Percentiles rank a stretch among this genome's conserved stretches.
phyloP scores from a whole-genome alignment of 1,139 yeast species.

The Suhomyces atakaporum region DNA sequence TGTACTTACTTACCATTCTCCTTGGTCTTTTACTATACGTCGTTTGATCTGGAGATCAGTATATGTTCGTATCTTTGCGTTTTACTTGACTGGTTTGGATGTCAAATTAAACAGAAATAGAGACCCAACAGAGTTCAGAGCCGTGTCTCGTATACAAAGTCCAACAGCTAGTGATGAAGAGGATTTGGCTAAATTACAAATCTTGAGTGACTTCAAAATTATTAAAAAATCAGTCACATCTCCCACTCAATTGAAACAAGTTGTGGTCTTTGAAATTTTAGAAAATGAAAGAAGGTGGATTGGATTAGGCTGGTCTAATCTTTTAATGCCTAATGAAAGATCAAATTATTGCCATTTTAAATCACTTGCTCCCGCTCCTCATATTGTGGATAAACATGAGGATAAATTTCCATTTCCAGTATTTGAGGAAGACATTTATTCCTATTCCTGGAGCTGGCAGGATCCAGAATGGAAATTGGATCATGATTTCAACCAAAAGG shows the following conservation, averaged over 20 bases:
- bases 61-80: constrained; percentile 43
- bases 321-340: constrained; percentile 54
- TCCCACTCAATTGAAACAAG: constrained; percentile 46
- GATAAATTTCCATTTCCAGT: constrained; percentile 50
- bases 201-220: constrained; percentile 43
- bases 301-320: constrained; percentile 60
- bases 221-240: constrained; percentile 42
- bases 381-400: constrained; percentile 19
- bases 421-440: constrained; percentile 42
- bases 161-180: constrained; percentile 32
- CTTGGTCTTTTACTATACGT: constrained; percentile 54
- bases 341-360: constrained; percentile 48
- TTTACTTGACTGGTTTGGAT: constrained; percentile 50
- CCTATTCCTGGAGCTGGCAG: constrained; percentile 57
- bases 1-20: constrained; percentile 51
- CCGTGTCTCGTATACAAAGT: constrained; percentile 26
- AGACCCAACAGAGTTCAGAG: constrained; percentile 18
- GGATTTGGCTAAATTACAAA: constrained; percentile 18
- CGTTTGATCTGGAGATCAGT: constrained; percentile 57
- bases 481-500: constrained; percentile 32
- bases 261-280: constrained; percentile 50
- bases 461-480: constrained; percentile 54
- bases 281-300: constrained; percentile 66
- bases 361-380: constrained; percentile 39
- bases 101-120: constrained; percentile 28